Evolutionary conservation across 2,329 filamentous ascomycete species (phyloP).

Genomic region (Fusarium haematococcum): DNA sequence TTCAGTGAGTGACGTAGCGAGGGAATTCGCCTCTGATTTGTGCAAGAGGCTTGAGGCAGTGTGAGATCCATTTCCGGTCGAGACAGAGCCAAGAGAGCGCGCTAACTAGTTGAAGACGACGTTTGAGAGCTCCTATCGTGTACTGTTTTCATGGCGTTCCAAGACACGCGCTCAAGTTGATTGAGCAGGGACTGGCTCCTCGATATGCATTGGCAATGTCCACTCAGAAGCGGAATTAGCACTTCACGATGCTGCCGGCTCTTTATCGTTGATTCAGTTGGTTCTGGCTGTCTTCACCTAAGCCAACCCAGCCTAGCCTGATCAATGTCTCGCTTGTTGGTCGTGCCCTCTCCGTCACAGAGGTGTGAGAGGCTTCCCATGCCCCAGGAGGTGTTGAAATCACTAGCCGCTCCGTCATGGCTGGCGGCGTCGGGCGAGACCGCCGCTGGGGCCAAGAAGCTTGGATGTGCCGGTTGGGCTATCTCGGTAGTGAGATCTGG

Average conservation of each 20-base stretch:
- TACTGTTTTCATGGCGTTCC: conserved; percentile 28
- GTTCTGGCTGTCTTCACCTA: conserved; percentile 5
- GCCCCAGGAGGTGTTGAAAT: conserved; percentile 24
- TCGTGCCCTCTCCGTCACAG: conserved; percentile 19
- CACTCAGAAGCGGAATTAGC: conserved; percentile 15
- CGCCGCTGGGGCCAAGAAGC: neutral
- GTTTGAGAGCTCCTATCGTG: neutral
- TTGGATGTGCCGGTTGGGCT: conserved; percentile 12
- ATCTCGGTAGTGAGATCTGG: conserved; percentile 13
- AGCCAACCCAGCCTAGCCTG: conserved; percentile 14
- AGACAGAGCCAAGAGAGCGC: conserved; percentile 11
- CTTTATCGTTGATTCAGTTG: conserved; percentile 31
- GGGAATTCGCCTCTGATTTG: neutral
- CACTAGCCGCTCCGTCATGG: conserved; percentile 24
- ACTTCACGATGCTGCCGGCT: conserved; percentile 14
- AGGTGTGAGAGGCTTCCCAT: conserved; percentile 1
- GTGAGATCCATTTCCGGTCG: neutral
- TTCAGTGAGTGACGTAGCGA: conserved; percentile 1
- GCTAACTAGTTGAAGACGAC: conserved; percentile 2
- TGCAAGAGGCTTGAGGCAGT: neutral
- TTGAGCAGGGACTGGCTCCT: conserved; percentile 2
- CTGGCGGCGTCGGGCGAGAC: conserved; percentile 30
- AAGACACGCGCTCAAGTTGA: conserved; percentile 29
- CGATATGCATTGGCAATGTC: conserved; percentile 20
- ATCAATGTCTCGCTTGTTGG: conserved; percentile 36